phyloP scores from a whole-genome alignment of 257 asterid species.

The Orobanche coerulescens region DNA sequence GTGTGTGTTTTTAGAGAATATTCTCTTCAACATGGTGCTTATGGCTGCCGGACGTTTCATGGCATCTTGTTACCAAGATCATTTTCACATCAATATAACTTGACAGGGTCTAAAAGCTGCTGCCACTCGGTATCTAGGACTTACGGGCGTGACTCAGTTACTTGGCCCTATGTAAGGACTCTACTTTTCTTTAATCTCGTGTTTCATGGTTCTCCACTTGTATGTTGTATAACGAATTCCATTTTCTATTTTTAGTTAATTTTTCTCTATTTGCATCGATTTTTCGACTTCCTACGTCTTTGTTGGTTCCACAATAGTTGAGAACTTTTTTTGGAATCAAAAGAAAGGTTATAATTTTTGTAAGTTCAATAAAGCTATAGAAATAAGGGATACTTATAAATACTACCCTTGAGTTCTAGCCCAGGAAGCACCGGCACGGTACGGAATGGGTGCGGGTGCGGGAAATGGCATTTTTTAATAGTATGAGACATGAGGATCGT shows the following conservation, averaged over 20 bases:
- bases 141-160: slow-evolving; percentile 54
- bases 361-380: too few relatives aligned
- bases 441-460: too few relatives aligned
- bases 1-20: not conserved
- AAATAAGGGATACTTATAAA: too few relatives aligned
- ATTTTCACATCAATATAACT: slow-evolving; percentile 18
- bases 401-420: too few relatives aligned
- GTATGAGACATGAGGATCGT: too few relatives aligned
- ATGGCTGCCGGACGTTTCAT: slow-evolving; percentile 5
- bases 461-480: too few relatives aligned
- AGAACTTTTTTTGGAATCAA: not conserved
- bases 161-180: slow-evolving; percentile 80
- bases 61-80: not conserved
- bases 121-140: slow-evolving; percentile 74
- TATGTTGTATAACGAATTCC: not conserved
- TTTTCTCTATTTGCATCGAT: not conserved
- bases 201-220: slow-evolving; percentile 15
- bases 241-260: slow-evolving; percentile 7
- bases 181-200: slow-evolving; percentile 18
- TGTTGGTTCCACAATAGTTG: not conserved
- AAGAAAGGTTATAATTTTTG: too few relatives aligned
- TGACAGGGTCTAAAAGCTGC: slow-evolving; percentile 83
- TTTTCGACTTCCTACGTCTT: not conserved
- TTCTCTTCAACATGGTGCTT: slow-evolving; percentile 2
- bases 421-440: too few relatives aligned